A percentile compares a stretch with the other conserved stretches of the same genome.
phyloP scores from a whole-genome alignment of 2,329 filamentous ascomycete species.

The Stemphylium vesicarium region DNA sequence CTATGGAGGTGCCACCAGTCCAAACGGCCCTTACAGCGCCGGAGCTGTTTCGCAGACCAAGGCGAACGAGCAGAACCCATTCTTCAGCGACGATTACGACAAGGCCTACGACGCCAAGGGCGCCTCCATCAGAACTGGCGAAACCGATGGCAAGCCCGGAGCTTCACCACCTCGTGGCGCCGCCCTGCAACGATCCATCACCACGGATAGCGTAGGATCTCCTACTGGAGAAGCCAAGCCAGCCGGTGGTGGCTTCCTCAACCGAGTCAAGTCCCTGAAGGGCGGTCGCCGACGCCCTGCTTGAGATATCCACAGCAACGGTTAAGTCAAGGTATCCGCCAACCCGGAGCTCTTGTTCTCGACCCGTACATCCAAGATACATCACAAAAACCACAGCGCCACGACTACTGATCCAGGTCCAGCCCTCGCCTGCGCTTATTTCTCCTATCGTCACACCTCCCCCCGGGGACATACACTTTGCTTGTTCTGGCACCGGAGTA shows the following conservation, averaged over 20 bases:
- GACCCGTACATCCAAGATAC: not conserved
- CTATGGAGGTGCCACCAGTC: constrained; percentile 43
- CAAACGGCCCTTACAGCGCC: constrained; percentile 44
- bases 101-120: constrained; percentile 70
- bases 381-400: not conserved
- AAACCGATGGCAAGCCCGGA: constrained; percentile 38
- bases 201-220: constrained; percentile 40
- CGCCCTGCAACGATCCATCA: constrained; percentile 39
- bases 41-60: constrained; percentile 48
- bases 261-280: constrained; percentile 49
- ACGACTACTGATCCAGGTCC: not conserved
- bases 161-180: constrained; percentile 40
- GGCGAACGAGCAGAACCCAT: constrained; percentile 69
- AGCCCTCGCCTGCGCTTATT: constrained; percentile 5
- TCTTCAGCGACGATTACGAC: constrained; percentile 78
- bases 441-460: constrained; percentile 27
- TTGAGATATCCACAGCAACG: constrained; percentile 18
- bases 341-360: not conserved
- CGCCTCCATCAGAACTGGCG: constrained; percentile 61
- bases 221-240: constrained; percentile 32
- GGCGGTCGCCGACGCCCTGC: constrained; percentile 43
- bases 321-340: not conserved
- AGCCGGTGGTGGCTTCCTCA: constrained; percentile 40
- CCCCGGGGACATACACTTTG: constrained; percentile 15
- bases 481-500: constrained; percentile 24